Base-by-base conservation (phyloP, 768 basidiomycete genomes). In the Hygrophoropsis aurantiaca region DNA sequence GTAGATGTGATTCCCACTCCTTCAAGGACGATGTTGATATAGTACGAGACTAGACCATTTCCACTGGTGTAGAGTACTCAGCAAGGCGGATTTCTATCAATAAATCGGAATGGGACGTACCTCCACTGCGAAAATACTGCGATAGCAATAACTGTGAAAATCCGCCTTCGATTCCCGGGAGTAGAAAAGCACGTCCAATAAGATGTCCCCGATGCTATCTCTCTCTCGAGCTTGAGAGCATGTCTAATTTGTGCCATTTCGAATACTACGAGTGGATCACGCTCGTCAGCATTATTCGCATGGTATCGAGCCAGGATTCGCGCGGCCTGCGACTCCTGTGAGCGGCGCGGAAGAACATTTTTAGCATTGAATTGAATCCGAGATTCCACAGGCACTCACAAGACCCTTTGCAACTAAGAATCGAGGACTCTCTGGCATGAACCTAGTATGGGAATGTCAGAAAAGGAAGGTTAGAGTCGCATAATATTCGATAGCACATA, bases 71-170 rank as follows among this genome's bases (percentile, higher is more conserved):
- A 23, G 11, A 34, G 26, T 15, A 10, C 2, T 38, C 25, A 52
- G 16, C 37, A 40, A 48, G 49, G 39, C 32, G 18, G 18, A 40
- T 13, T n/a, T 27, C 27, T 11, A 24, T 20, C 34, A 35, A 25
- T 15, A 54, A 4, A 21, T 21, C 16, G 19, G 46, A 30, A n/a
- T 20, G 19, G 20, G 2, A 44, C 70, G 35, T 44, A 81, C 79
- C 80, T 82, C 87, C 85, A 89, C 51, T 90, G 88, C 0, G 83
- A 83, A 62, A 85, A 88, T 19, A 85, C 57, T 5, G 81, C 83
- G 37, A 89, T 76, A 1, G 74, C 80, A 49, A 88, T 66, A 50
- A 90, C 79, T 42, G 88, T 74, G 39, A 74, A 66, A 80, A 89
- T 80, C 4, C 88, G 75, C 55, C 76, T 80, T 25, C 80, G 69